phyloP scores from a whole-genome alignment of 495 filamentous ascomycete genomes.

The Annulohypoxylon nitens region DNA sequence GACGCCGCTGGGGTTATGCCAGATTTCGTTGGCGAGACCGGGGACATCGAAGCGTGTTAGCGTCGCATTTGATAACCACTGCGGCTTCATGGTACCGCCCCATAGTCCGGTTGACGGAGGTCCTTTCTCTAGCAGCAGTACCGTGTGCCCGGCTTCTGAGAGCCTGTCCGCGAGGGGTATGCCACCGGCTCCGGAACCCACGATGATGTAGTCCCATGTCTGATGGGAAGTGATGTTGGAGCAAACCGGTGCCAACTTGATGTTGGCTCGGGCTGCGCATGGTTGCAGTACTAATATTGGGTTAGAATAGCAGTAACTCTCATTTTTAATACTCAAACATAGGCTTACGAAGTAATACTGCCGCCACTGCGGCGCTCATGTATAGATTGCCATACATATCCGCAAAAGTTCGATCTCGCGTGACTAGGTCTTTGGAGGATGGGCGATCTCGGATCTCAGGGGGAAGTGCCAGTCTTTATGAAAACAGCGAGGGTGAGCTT shows the following conservation, averaged over 20 bases:
- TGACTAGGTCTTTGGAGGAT: constrained; percentile 7
- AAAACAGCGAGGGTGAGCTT: background rate
- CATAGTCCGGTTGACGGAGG: constrained; percentile 65
- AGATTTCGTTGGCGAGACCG: constrained; percentile 72
- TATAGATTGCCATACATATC: constrained; percentile 41
- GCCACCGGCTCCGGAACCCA: constrained; percentile 69
- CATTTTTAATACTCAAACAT: background rate
- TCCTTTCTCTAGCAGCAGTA: constrained; percentile 69
- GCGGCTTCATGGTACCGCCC: constrained; percentile 64
- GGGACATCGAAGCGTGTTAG: constrained; percentile 78
- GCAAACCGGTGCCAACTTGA: constrained; percentile 45
- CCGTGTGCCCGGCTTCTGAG: constrained; percentile 65
- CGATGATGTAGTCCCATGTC: constrained; percentile 71
- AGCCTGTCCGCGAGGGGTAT: constrained; percentile 69
- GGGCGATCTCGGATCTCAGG: background rate
- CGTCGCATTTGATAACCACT: constrained; percentile 69
- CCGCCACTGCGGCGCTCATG: constrained; percentile 33
- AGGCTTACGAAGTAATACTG: constrained; percentile 44
- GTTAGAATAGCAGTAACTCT: constrained; percentile 28
- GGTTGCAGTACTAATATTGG: constrained; percentile 29
- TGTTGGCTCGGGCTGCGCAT: constrained; percentile 40
- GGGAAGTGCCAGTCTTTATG: constrained; percentile 26
- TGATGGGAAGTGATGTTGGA: constrained; percentile 51
- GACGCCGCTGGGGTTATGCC: constrained; percentile 65
- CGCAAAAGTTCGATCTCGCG: constrained; percentile 21